A percentile compares a stretch with the other conserved stretches of the same genome.
Evolutionary conservation across 805 yeast genomes (phyloP).

Genomic region (Candida palmyrensis): DNA sequence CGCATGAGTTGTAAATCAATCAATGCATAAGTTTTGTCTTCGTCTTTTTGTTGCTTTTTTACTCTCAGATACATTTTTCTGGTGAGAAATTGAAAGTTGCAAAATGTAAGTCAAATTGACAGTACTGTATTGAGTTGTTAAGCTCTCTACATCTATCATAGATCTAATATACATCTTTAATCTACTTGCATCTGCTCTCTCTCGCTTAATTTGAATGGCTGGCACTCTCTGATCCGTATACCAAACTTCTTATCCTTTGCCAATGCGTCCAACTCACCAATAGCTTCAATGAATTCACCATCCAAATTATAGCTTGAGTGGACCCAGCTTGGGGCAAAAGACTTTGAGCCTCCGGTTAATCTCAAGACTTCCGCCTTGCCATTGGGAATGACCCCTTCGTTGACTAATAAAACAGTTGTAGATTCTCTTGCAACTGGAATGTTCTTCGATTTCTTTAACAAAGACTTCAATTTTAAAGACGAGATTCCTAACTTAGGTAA

Average conservation of each 20-base stretch:
- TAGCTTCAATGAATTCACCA: slow-evolving; percentile 40
- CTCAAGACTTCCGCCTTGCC: slow-evolving; percentile 58
- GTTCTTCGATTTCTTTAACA: slow-evolving; percentile 38
- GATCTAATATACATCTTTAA: too few species aligned
- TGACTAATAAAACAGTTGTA: slow-evolving; percentile 59
- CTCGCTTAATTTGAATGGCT: slow-evolving; percentile 40
- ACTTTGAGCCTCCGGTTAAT: slow-evolving; percentile 72
- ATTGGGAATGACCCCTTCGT: slow-evolving; percentile 24
- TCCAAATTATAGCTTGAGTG: slow-evolving; percentile 70
- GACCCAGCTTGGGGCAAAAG: slow-evolving; percentile 78
- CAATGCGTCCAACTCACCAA: slow-evolving; percentile 52
- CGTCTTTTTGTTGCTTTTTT: too few species aligned
- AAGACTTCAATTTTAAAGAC: slow-evolving; percentile 59
- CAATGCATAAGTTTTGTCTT: too few species aligned
- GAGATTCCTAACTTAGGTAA: slow-evolving; percentile 70
- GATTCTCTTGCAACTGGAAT: slow-evolving; percentile 72
- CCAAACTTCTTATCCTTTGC: slow-evolving; percentile 69
- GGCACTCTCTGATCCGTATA: slow-evolving; percentile 57
- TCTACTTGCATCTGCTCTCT: slow-evolving; percentile 15
- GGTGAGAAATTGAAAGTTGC: too few species aligned
- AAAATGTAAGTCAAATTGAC: too few species aligned
- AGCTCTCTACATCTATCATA: too few species aligned
- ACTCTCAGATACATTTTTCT: too few species aligned
- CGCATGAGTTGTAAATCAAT: too few species aligned
- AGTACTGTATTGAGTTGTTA: too few species aligned